phyloP scores from a whole-genome alignment of 2,329 filamentous ascomycete genomes.

The Furcasterigmium furcatum region DNA sequence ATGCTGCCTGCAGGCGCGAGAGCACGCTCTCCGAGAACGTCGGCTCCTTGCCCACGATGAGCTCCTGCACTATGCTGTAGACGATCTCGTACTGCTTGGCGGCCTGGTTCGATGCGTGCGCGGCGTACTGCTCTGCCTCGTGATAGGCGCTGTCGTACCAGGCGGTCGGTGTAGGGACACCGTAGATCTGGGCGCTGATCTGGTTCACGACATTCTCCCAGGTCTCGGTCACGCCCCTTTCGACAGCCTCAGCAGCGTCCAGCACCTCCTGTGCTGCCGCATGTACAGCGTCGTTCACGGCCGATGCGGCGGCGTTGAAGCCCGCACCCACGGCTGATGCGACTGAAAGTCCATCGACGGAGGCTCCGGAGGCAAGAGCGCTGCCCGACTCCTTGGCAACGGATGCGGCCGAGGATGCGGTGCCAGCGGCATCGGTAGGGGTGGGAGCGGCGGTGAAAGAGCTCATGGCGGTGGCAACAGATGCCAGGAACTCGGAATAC shows the following conservation, averaged over 20 bases:
- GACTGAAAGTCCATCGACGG: slow-evolving; percentile 48
- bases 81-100: slow-evolving; percentile 66
- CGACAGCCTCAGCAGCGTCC: slow-evolving; percentile 39
- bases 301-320: slow-evolving; percentile 32
- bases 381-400: slow-evolving; percentile 43
- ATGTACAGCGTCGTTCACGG: slow-evolving; percentile 31
- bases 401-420: slow-evolving; percentile 41
- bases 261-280: slow-evolving; percentile 26
- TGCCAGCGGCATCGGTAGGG: slow-evolving; percentile 49
- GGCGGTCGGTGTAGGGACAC: slow-evolving; percentile 56
- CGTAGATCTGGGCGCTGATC: slow-evolving; percentile 69
- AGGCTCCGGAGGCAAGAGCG: slow-evolving; percentile 41
- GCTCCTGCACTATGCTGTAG: slow-evolving; percentile 70
- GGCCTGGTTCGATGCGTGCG: slow-evolving; percentile 59
- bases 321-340: slow-evolving; percentile 41
- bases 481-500: slow-evolving; percentile 71
- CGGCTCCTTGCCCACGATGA: slow-evolving; percentile 74
- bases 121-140: slow-evolving; percentile 54
- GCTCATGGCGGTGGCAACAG: slow-evolving; percentile 68
- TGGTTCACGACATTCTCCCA: slow-evolving; percentile 49
- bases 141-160: slow-evolving; percentile 47
- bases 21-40: slow-evolving; percentile 80
- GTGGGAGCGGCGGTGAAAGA: slow-evolving; percentile 57
- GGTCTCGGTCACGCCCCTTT: slow-evolving; percentile 33
- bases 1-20: slow-evolving; percentile 66